Evolutionary conservation across 2,329 filamentous ascomycete genomes (phyloP), one percentile per base, ranked within the genome.

Genomic region (Xylariaceae sp.): DNA sequence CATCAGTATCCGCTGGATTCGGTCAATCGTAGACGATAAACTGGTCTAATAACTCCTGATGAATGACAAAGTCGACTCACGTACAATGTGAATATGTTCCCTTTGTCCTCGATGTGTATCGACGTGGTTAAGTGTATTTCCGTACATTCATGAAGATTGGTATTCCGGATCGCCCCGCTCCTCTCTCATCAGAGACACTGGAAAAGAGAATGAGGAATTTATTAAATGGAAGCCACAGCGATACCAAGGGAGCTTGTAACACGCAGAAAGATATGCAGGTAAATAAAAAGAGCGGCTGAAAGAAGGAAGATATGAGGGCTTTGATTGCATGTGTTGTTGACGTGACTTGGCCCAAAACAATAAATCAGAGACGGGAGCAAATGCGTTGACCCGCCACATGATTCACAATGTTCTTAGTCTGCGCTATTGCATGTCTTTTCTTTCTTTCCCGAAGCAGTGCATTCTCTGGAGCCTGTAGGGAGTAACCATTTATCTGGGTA

Each of bases 381-480:
- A 54, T 57, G 57, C 54, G 51, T 43, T 30, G 50, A 54, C 51
- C 57, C 57, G 57, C 54, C 34, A 47, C 37, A 50, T 26, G 35
- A 54, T 51, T 47, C 44, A 42, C 53, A 49, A 26, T 48, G 37
- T 48, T 35, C 48, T 50, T 43, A 42, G 44, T 37, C 31, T 35
- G 6, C 26, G 29, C 29, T 29, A 45, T 32, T n/a, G 32, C 29
- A 44, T 42, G 31, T 34, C 45, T 51, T 44, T 32, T 47, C 54
- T 42, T 34, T 26, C 37, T 32, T 42, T 30, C 48, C 51, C 43
- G 40, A 50, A 54, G 34, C 50, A 43, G 44, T 47, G n/a, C 35
- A 46, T 39, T 49, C 34, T 41, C 51, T 19, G 19, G 19, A 19
- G 19, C 19, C 19, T 19, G 19, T 19, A 19, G 19, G 19, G 19